Conservation (phyloP, 192 early-diverging fungal genomes). For the Spizellomyces sp. region DNA sequence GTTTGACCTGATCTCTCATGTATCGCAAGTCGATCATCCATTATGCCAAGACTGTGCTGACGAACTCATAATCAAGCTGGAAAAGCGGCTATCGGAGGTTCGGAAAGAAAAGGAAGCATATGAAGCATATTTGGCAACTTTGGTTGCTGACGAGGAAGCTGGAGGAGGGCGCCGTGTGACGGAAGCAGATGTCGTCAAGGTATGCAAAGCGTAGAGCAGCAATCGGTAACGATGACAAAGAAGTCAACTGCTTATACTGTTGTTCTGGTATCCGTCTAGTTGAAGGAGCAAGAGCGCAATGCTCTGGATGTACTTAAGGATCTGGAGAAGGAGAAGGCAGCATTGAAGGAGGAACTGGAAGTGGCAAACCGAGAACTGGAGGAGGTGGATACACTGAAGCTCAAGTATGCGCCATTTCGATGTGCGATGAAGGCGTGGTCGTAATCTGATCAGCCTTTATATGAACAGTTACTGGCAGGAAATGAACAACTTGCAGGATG, state of each 20-base stretch:
- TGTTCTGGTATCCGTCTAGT: conserved; percentile 1
- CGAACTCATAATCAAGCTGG: conserved; percentile 68
- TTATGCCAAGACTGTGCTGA: conserved; percentile 93
- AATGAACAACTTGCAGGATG: conserved; percentile 70
- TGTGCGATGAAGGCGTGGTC: not conserved
- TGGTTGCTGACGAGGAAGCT: conserved; percentile 28
- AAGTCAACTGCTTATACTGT: too few species aligned
- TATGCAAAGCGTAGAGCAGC: not conserved
- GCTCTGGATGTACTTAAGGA: conserved; percentile 48
- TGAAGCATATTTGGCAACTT: conserved; percentile 59
- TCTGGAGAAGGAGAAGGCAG: conserved; percentile 58
- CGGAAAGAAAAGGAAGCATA: conserved; percentile 77
- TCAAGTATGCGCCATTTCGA: conserved; percentile 42
- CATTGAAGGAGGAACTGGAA: conserved; percentile 52
- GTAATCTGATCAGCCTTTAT: not conserved
- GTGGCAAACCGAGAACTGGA: conserved; percentile 22
- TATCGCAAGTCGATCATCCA: conserved; percentile 75
- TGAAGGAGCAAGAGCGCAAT: conserved; percentile 45
- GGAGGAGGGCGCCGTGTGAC: not conserved
- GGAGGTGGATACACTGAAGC: conserved; percentile 45
- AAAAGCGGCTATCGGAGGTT: conserved; percentile 69
- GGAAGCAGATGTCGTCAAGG: conserved; percentile 12
- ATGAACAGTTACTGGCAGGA: conserved; percentile 51
- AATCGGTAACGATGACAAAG: too few species aligned
- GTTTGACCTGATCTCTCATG: conserved; percentile 78